phyloP scores from a whole-genome alignment of 2,329 filamentous ascomycete species.

The Lachnellula suecica region DNA sequence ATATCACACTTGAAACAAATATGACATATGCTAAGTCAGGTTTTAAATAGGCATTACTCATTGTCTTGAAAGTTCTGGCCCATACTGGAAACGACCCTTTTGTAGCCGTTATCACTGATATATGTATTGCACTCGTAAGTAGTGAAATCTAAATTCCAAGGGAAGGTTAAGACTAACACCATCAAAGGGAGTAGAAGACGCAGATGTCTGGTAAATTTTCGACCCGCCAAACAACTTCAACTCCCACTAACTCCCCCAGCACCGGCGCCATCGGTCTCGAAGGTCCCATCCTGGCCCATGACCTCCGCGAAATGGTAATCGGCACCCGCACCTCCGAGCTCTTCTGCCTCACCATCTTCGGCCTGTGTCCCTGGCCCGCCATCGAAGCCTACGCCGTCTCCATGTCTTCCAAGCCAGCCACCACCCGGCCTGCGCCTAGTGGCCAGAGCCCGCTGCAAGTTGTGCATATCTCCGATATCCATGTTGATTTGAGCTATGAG shows the following conservation, averaged over 20 bases:
- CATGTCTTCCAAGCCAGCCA: constrained; percentile 36
- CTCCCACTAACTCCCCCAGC: constrained; percentile 22
- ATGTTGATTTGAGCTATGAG: constrained; percentile 40
- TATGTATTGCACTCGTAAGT: constrained; percentile 32
- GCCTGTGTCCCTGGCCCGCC: constrained; percentile 44
- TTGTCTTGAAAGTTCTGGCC: constrained; percentile 44
- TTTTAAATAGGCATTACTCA: constrained; percentile 36
- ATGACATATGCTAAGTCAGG: no score
- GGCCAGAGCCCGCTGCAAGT: constrained; percentile 37
- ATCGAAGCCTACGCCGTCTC: constrained; percentile 34
- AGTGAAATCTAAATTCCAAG: neutral
- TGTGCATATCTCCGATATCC: constrained; percentile 42
- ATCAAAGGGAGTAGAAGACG: constrained; percentile 38
- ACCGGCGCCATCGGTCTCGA: constrained; percentile 50
- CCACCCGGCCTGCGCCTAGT: constrained; percentile 34
- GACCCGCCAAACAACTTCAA: neutral
- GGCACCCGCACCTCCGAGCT: constrained; percentile 49
- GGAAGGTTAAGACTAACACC: neutral
- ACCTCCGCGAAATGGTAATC: constrained; percentile 45
- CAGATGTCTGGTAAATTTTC: constrained; percentile 45
- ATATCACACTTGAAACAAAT: neutral
- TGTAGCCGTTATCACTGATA: constrained; percentile 35
- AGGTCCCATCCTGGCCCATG: constrained; percentile 51
- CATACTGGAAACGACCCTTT: constrained; percentile 43
- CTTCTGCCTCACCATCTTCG: constrained; percentile 53